Percentiles rank a stretch among this genome's conserved stretches.
Evolutionary conservation across 2,329 filamentous ascomycete species (phyloP).

Genomic region (Leptographium flavum): DNA sequence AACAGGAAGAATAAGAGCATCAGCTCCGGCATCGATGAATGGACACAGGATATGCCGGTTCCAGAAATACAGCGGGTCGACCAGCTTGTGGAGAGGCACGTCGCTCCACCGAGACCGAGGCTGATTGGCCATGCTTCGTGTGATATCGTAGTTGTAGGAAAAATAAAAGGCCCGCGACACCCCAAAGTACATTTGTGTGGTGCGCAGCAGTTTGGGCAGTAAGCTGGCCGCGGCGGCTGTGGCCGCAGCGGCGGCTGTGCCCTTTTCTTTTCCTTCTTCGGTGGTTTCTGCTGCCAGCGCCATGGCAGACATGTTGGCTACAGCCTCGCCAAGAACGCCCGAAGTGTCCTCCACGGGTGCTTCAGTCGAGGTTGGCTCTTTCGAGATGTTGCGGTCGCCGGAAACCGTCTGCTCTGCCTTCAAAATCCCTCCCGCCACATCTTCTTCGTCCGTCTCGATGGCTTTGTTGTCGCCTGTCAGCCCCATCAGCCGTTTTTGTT

Average conservation of each 20-base stretch:
- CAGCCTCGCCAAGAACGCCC: slow-evolving; percentile 4
- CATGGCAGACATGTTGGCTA: not conserved
- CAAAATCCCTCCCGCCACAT: not conserved
- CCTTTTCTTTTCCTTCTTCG: slow-evolving; percentile 12
- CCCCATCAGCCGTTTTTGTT: slow-evolving; percentile 55
- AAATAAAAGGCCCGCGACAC: slow-evolving; percentile 81
- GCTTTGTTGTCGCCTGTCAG: slow-evolving; percentile 40
- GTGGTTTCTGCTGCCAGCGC: not conserved
- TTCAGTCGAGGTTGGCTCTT: not conserved
- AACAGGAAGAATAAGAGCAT: slow-evolving; percentile 60
- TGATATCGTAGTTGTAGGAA: slow-evolving; percentile 89
- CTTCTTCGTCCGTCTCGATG: slow-evolving; percentile 12
- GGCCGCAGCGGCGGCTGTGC: no score
- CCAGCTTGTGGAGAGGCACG: slow-evolving; percentile 54
- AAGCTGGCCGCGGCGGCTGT: slow-evolving; percentile 41
- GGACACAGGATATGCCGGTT: slow-evolving; percentile 62
- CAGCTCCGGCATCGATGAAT: slow-evolving; percentile 60
- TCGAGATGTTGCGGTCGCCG: not conserved
- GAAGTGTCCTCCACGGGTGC: not conserved
- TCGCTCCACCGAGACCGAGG: slow-evolving; percentile 24
- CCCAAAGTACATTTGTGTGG: slow-evolving; percentile 71
- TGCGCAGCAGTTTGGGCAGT: slow-evolving; percentile 72
- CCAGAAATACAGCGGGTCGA: slow-evolving; percentile 80
- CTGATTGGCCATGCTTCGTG: slow-evolving; percentile 40
- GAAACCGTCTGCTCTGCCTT: not conserved